Evolutionary conservation across 192 early-diverging fungal genomes (phyloP).

Genomic region (Coemansia guatemalensis): DNA sequence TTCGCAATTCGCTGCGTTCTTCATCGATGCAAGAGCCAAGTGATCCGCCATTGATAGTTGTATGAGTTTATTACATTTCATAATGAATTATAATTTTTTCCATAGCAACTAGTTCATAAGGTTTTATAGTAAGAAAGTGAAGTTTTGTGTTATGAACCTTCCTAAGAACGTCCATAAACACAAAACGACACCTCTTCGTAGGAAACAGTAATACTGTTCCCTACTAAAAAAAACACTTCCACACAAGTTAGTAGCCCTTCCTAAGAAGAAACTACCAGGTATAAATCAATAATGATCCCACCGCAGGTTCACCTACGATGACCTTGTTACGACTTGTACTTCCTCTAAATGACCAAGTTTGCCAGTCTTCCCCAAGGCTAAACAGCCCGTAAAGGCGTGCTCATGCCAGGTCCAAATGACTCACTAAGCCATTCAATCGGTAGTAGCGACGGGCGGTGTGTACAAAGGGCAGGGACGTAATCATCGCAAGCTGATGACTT

Average conservation of each 20-base stretch:
- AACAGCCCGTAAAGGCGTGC: slow-evolving; percentile 38
- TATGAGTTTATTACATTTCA: slow-evolving; percentile 34
- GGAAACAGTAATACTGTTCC: too few species aligned
- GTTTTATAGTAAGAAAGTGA: too few species aligned
- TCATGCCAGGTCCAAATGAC: slow-evolving; percentile 62
- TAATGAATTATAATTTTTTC: slow-evolving; percentile 1
- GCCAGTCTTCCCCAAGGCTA: slow-evolving; percentile 60
- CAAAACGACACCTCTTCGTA: background rate
- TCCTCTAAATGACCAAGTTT: slow-evolving; percentile 89
- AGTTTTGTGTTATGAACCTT: too few species aligned
- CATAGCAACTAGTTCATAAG: background rate
- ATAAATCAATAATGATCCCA: slow-evolving; percentile 57
- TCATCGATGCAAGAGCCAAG: slow-evolving; percentile 73
- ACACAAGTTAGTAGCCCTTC: too few species aligned
- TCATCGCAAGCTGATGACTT: slow-evolving; percentile 79
- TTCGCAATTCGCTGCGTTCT: slow-evolving; percentile 78
- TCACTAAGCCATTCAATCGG: slow-evolving; percentile 85
- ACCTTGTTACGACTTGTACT: slow-evolving; percentile 87
- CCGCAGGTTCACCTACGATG: slow-evolving; percentile 76
- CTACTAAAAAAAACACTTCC: too few species aligned
- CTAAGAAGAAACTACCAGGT: too few species aligned
- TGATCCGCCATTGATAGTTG: slow-evolving; percentile 66
- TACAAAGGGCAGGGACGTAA: slow-evolving; percentile 82
- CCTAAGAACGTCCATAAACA: background rate
- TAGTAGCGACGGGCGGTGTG: slow-evolving; percentile 78